Base-by-base conservation (phyloP, 2,329 filamentous ascomycete species). In the Diaporthe longicolla region DNA sequence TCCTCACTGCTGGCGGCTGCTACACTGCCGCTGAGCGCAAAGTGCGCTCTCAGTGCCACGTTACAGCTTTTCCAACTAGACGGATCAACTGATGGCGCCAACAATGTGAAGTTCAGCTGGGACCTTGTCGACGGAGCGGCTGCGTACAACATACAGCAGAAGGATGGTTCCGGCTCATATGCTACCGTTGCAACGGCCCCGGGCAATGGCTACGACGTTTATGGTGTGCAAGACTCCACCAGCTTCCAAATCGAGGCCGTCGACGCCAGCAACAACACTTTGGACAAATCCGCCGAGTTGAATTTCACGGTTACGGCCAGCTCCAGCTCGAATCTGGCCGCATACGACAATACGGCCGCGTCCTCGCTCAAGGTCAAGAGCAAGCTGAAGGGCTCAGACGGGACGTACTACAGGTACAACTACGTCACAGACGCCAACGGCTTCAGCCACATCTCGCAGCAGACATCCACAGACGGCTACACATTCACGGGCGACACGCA, bases 341-440 rank as follows among this genome's bases (percentile, higher is more conserved):
- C 43, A 5, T 61, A 61, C 37, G 37, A 61, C 58, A 61, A 61
- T 8, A 43, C 58, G 15, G 15, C 43, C 35, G 35, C 58, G 11
- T 61, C 58, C 58, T 43, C 58, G 58, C 58, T 61, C 35, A 61
- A 61, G 35, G n/a, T 61, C 58, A 61, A 61, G 58, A 43, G 58
- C 37, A 26, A 61, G n/a, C 35, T 61, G 6, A 29, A 61, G n/a
- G 58, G 37, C 58, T 29, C 35, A n/a, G 58, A 61, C 37, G 58
- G 58, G 43, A 61, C 58, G 15, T 43, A 61, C 58, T 61, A 61
- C 37, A 61, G 5, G 7, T 43, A 61, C 37, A 29, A 5, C 9
- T 61, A 61, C n/a, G 35, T 61, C 7, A 61, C 58, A 6, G 58
- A 61, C 37, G 35, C 58, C 37, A 26, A 61, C n/a, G 58, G 58